Evolutionary conservation across 768 basidiomycete species (phyloP).

Genomic region (Kwoniella botswanensis): DNA sequence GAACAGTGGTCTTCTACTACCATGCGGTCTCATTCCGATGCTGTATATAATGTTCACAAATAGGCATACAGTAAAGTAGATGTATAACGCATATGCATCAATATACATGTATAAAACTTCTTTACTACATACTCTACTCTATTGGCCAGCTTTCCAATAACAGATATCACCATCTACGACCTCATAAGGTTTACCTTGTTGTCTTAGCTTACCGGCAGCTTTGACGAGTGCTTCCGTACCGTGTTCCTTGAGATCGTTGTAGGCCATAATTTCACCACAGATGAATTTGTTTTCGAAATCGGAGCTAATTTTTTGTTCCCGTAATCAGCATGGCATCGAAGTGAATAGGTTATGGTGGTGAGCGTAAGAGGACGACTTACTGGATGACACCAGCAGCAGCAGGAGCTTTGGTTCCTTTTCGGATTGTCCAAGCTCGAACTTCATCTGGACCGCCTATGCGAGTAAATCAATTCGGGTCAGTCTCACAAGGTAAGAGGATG

Average conservation of each 20-base stretch:
- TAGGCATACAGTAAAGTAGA: no score
- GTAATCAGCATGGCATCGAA: background rate
- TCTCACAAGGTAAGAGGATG: background rate
- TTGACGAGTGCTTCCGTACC: constrained; percentile 91
- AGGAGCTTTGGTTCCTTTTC: constrained; percentile 90
- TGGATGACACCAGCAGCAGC: constrained; percentile 98
- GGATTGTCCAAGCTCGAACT: constrained; percentile 97
- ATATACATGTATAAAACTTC: background rate
- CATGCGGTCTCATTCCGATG: no score
- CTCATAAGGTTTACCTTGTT: constrained; percentile 87
- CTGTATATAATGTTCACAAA: no score
- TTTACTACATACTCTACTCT: constrained; percentile 14
- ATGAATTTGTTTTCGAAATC: constrained; percentile 99
- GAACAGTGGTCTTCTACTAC: no score
- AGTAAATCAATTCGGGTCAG: background rate
- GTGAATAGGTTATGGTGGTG: no score
- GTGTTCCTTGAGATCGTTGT: constrained; percentile 84
- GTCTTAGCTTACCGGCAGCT: constrained; percentile 87
- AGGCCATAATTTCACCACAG: constrained; percentile 95
- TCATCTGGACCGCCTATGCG: constrained; percentile 75
- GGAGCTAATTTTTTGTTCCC: constrained; percentile 63
- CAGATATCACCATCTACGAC: constrained; percentile 56
- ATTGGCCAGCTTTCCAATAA: constrained; percentile 53
- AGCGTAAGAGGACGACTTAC: constrained; percentile 61
- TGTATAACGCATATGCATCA: background rate